Evolutionary conservation across 2,329 filamentous ascomycete species (phyloP).

Genomic region (Fusarium beomiforme): DNA sequence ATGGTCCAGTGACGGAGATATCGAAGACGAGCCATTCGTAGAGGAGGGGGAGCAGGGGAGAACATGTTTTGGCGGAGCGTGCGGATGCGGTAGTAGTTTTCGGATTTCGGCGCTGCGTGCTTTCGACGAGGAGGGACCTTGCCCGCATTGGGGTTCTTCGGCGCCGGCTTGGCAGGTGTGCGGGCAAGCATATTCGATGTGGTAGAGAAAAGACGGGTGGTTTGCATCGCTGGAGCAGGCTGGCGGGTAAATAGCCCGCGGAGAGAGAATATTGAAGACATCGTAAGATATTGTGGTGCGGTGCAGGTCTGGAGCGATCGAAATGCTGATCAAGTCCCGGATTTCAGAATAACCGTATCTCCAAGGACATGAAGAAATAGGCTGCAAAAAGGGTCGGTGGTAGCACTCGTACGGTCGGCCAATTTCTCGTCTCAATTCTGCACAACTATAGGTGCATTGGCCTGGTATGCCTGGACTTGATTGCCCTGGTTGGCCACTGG

Average conservation of each 20-base stretch:
- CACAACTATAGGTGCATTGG: not conserved
- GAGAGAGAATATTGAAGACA: slow-evolving; percentile 46
- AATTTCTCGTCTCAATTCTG: not conserved
- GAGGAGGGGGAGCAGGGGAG: slow-evolving; percentile 68
- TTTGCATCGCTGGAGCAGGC: slow-evolving; percentile 5
- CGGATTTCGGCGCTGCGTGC: slow-evolving; percentile 47
- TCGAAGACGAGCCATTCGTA: slow-evolving; percentile 89
- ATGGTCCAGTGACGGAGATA: slow-evolving; percentile 98
- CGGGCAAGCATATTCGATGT: slow-evolving; percentile 47
- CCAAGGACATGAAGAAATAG: not conserved
- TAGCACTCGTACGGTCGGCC: not conserved
- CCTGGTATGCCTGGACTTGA: not conserved
- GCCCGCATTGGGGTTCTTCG: slow-evolving; percentile 35
- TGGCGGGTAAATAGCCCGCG: slow-evolving; percentile 46
- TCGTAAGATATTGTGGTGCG: slow-evolving; percentile 25
- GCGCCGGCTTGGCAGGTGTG: slow-evolving; percentile 39
- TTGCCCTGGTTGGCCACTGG: not conserved
- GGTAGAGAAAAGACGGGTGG: slow-evolving; percentile 46
- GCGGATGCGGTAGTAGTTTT: slow-evolving; percentile 55
- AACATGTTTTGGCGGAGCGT: slow-evolving; percentile 61
- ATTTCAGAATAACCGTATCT: not conserved
- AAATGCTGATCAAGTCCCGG: not conserved
- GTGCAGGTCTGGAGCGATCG: not conserved
- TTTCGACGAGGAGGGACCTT: slow-evolving; percentile 42
- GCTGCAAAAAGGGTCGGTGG: not conserved